phyloP scores from a whole-genome alignment of 2,329 filamentous ascomycete genomes.

The Aspergillus fijiensis region DNA sequence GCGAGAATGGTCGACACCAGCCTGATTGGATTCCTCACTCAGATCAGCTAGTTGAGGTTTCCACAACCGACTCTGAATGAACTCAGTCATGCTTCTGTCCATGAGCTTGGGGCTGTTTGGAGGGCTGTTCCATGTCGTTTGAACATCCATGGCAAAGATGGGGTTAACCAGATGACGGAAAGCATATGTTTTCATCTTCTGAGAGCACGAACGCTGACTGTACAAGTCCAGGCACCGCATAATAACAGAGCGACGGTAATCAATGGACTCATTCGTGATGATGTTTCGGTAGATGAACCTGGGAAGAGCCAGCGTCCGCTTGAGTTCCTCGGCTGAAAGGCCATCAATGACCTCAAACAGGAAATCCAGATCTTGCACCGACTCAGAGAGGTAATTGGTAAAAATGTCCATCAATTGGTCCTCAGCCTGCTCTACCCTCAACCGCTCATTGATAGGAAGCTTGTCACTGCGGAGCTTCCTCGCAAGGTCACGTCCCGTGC shows the following conservation, averaged over 20 bases:
- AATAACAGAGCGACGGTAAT: conserved; percentile 80
- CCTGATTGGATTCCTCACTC: conserved; percentile 77
- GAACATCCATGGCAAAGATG: conserved; percentile 93
- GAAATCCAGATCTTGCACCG: conserved; percentile 74
- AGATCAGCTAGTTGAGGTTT: conserved; percentile 80
- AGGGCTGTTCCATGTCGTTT: conserved; percentile 68
- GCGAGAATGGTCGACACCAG: conserved; percentile 89
- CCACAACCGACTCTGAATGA: conserved; percentile 91
- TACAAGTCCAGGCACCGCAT: conserved; percentile 87
- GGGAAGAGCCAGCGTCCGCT: conserved; percentile 71
- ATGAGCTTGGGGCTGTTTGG: conserved; percentile 69
- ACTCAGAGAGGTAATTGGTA: conserved; percentile 72
- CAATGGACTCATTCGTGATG: conserved; percentile 78
- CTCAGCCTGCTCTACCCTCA: conserved; percentile 84
- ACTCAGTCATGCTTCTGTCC: conserved; percentile 82
- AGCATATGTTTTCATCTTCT: conserved; percentile 89
- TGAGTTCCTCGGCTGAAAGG: conserved; percentile 79
- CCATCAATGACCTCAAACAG: conserved; percentile 82
- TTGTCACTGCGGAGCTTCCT: conserved; percentile 68
- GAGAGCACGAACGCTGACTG: conserved; percentile 71
- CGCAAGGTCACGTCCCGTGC: conserved; percentile 75
- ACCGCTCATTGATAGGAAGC: conserved; percentile 69
- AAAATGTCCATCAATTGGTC: conserved; percentile 86
- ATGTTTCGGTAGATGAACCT: conserved; percentile 82
- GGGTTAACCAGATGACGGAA: conserved; percentile 93